Percentiles rank a stretch among this genome's conserved stretches.
phyloP scores from a whole-genome alignment of 495 filamentous ascomycete species.

The Podospora conica region DNA sequence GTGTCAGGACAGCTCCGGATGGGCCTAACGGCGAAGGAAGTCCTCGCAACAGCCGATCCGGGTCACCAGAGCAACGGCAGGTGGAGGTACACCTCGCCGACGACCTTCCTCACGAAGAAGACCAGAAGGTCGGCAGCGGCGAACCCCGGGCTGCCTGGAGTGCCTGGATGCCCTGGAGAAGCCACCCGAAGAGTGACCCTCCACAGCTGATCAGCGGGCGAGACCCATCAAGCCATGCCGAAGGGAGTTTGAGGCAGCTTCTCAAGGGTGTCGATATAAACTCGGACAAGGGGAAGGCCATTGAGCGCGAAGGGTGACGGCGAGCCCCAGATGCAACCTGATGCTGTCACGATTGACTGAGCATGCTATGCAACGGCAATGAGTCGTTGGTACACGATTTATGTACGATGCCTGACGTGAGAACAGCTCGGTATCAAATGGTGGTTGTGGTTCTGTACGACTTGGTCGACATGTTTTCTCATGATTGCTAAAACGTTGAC shows the following conservation, averaged over 20 bases:
- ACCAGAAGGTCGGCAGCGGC: neutral
- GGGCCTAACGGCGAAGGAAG: neutral
- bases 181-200: neutral
- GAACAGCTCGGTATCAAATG: neutral
- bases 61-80: neutral
- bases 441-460: neutral
- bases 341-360: neutral
- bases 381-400: neutral
- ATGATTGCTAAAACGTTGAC: neutral
- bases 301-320: constrained; percentile 7
- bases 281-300: constrained; percentile 18
- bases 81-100: constrained; percentile 14
- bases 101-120: constrained; percentile 12
- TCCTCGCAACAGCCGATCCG: neutral
- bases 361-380: no score
- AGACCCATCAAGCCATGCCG: constrained; percentile 20
- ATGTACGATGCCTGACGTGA: neutral
- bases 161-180: constrained; percentile 26
- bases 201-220: neutral
- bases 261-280: constrained; percentile 15
- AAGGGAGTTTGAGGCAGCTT: constrained; percentile 27
- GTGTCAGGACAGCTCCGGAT: constrained; percentile 25
- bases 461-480: neutral
- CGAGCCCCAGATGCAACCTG: neutral
- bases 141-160: constrained; percentile 14